These are phyloP conservation scores for Durotheca rogersii DNA, from an alignment of 495 filamentous ascomycete species.

Conservation along the genomic window DNA sequence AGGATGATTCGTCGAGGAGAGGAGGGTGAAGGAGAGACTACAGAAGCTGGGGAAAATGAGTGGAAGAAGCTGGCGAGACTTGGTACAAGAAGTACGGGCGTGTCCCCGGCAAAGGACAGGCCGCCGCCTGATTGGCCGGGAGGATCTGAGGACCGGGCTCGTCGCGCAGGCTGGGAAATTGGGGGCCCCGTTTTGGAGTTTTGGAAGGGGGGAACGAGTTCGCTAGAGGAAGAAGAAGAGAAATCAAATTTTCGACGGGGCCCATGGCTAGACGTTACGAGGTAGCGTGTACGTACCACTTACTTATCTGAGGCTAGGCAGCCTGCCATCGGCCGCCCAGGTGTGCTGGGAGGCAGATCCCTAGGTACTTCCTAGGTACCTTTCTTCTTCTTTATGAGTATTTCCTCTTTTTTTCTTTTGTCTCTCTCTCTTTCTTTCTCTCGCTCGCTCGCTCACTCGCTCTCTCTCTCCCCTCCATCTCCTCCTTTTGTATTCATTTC, in stretches of 20 bases:
- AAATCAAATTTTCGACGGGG: neutral
- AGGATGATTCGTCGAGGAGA: constrained; percentile 26
- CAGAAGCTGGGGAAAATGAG: constrained; percentile 33
- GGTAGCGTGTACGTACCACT: too few species aligned
- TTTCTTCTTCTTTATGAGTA: too few species aligned
- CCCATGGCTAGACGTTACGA: too few species aligned
- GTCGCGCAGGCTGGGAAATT: constrained; percentile 40
- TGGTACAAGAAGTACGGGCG: constrained; percentile 22
- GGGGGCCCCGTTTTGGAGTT: constrained; percentile 30
- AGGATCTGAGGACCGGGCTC: constrained; percentile 20
- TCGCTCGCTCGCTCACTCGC: too few species aligned
- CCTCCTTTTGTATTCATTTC: too few species aligned
- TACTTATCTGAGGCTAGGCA: too few species aligned
- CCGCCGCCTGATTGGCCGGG: constrained; percentile 12
- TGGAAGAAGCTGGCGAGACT: constrained; percentile 31
- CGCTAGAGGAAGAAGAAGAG: constrained; percentile 5
- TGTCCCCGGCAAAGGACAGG: constrained; percentile 13
- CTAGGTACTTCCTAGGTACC: too few species aligned
- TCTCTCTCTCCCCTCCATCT: too few species aligned
- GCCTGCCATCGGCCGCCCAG: too few species aligned
- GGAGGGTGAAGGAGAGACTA: constrained; percentile 33
- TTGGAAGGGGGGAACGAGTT: neutral
- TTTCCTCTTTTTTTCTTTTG: too few species aligned
- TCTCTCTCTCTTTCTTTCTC: too few species aligned
- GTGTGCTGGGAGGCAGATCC: too few species aligned